phyloP scores from a whole-genome alignment of 192 early-diverging fungal species.

The Umbelopsis vinacea region DNA sequence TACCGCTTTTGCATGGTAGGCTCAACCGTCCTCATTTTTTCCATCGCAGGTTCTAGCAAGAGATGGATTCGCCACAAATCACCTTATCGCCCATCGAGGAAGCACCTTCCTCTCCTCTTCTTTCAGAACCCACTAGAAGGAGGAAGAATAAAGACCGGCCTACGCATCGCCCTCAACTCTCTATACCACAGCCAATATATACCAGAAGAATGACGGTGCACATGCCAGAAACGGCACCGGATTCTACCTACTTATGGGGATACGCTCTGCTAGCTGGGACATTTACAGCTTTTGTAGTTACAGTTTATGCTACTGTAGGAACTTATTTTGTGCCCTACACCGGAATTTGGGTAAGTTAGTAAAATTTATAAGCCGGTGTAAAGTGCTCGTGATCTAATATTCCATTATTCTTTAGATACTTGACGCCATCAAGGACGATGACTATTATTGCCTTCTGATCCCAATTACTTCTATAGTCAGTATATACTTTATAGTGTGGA shows the following conservation, averaged over 20 bases:
- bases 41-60: not conserved
- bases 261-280: conserved; percentile 64
- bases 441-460: conserved; percentile 83
- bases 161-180: not conserved
- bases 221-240: conserved; percentile 61
- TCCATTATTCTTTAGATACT: conserved; percentile 43
- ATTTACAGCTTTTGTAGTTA: conserved; percentile 60
- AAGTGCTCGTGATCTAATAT: not conserved
- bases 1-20: not conserved
- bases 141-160: not conserved
- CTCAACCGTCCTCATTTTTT: not conserved
- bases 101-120: not conserved
- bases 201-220: conserved; percentile 59
- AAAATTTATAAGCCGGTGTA: not conserved
- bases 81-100: not conserved
- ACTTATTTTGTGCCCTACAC: conserved; percentile 74
- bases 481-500: conserved; percentile 80
- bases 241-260: conserved; percentile 72
- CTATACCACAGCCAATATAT: conserved; percentile 26
- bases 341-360: conserved; percentile 53
- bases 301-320: conserved; percentile 69
- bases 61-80: not conserved
- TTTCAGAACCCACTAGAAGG: not conserved
- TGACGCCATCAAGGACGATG: conserved; percentile 75
- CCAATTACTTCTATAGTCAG: conserved; percentile 80